These are phyloP conservation scores for Penicillium lagena DNA, from an alignment of 495 filamentous ascomycete species.

Conservation along the genomic window DNA sequence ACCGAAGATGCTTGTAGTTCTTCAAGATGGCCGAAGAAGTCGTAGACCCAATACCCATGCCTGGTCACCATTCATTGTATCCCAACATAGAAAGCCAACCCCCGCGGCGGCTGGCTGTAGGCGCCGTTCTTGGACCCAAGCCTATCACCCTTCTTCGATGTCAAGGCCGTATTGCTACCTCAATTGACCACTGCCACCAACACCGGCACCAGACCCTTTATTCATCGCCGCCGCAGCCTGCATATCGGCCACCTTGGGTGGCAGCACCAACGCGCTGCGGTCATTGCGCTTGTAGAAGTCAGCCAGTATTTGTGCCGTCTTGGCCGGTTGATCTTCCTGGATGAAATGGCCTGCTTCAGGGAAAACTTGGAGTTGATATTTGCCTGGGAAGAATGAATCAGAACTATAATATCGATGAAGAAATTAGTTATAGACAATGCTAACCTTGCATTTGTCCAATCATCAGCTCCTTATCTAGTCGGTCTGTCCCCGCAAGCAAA, in stretches of 20 bases:
- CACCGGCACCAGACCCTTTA: constrained; percentile 17
- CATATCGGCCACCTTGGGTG: constrained; percentile 76
- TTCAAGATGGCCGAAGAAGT: too few species aligned
- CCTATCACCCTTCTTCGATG: neutral
- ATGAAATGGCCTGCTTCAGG: constrained; percentile 95
- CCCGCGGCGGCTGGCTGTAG: too few species aligned
- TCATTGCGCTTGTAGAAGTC: constrained; percentile 93
- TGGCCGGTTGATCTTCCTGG: constrained; percentile 88
- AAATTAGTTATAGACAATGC: constrained; percentile 4
- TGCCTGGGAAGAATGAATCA: constrained; percentile 46
- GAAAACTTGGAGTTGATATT: constrained; percentile 92
- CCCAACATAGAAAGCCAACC: too few species aligned
- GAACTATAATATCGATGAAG: neutral
- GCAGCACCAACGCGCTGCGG: constrained; percentile 72
- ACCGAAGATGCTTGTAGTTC: too few species aligned
- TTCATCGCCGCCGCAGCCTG: constrained; percentile 42
- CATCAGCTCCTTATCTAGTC: constrained; percentile 89
- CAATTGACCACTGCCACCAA: neutral
- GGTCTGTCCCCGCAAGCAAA: constrained; percentile 86
- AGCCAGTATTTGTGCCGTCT: constrained; percentile 73
- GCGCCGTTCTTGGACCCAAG: neutral
- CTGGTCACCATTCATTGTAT: too few species aligned
- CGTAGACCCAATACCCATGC: too few species aligned
- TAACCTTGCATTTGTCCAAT: constrained; percentile 97
- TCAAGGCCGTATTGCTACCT: neutral